Base-by-base conservation (phyloP, 1,139 yeast genomes). In the Yamadazyma siamensis region DNA sequence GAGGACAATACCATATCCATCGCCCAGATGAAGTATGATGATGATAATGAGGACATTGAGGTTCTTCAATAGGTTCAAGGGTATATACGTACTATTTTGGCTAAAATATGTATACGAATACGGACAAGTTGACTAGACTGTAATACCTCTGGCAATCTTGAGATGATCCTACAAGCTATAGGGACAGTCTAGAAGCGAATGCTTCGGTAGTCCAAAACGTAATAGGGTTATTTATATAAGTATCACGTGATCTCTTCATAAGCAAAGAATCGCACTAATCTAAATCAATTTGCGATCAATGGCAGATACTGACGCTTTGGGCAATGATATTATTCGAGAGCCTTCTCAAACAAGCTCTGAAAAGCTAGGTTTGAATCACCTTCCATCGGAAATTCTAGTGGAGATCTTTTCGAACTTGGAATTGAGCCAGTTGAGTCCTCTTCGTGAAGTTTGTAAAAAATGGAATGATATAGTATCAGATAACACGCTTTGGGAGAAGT, bases 311-410 rank as follows among this genome's bases (percentile, higher is more conserved):
- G 46, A 42, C 23, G 31, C 31, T 9, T 25, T 43, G 19, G 47
- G 47, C 5, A 41, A 41, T 31, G 43, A 38, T 26, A 24, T 36
- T n/a, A n/a, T n/a, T n/a, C n/a, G n/a, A n/a, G n/a, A n/a, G 11
- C 19, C 16, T 15, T 20, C 12, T 9, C 27, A 14, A 6, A 14
- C 5, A 6, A 25, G 14, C 10, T n/a, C n/a, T n/a, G n/a, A n/a
- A n/a, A n/a, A n/a, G n/a, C n/a, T n/a, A n/a, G n/a, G n/a, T n/a
- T n/a, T 66, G 21, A 56, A 60, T 36, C 64, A 64, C 15, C 57
- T 81, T 7, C 89, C 89, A 1, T 46, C 62, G 1, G 91, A 81
- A 49, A 49, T 80, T 4, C 56, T 80, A 37, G 70, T 77, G 29
- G 60, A 66, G 30, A 61, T 80, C 13, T 73, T 81, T 40, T 63